Base-by-base conservation (phyloP, 73 alveolate genomes). In the Paramecium caudatum region DNA sequence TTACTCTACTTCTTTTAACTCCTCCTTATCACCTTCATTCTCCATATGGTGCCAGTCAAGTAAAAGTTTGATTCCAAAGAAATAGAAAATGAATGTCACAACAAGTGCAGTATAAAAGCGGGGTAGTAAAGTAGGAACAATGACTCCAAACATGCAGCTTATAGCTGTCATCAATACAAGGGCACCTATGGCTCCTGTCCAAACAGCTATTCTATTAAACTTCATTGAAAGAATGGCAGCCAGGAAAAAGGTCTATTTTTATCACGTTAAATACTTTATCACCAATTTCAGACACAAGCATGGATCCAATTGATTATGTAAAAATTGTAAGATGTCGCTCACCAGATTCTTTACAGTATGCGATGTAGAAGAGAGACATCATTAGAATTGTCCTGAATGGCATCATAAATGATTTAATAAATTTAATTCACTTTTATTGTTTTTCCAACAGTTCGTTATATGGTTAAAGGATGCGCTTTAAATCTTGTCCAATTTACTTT, bases 171-270 rank as follows among this genome's bases (percentile, higher is more conserved):
- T 74, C 19, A 74, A 45, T 5, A 74, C 69, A 19, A 74, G 21
- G 0, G 88, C 88, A 19, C 39, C 62, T 74, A 46, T 46, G 5
- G 88, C 88, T 37, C 88, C 88, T 21, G 47, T 6, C 19, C 17
- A 74, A 6, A 74, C 88, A 39, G 88, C 88, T 5, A 74, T 7
- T 17, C 88, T 74, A 43, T 74, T 74, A 13, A 27, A 74, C 47
- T 74, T 74, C 88, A 74, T 74, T 41, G 88, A 74, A 43, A 74
- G 16, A 15, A 74, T 74, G 2, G 88, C 88, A 8, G 88, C 88
- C 15, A 74, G 43, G 30, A 74, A 74, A 12, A 74, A 74, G 3
- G 88, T 74, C 88, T 37, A 41, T 74, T 37, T 37, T 27, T 74
- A 45, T 9, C 36, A 7, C 2, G 17, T 19, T 16, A 4, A 16